phyloP scores from a whole-genome alignment of 306 rosid genomes.

The Glycine soja region DNA sequence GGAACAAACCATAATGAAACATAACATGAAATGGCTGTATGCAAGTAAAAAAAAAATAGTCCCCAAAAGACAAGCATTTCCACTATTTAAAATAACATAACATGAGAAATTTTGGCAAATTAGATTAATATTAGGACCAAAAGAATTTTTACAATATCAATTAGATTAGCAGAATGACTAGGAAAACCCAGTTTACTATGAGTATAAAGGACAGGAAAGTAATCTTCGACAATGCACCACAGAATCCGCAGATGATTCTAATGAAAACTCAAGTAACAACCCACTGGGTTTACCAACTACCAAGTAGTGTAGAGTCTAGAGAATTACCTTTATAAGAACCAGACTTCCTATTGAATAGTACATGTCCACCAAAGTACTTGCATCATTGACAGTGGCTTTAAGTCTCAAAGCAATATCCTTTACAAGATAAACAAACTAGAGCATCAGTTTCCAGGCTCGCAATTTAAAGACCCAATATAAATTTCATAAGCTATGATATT shows the following conservation, averaged over 20 bases:
- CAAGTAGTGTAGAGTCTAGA: slow-evolving; percentile 8
- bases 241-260: neutral
- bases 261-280: neutral
- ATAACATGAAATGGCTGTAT: slow-evolving; percentile 21
- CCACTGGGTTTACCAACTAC: neutral
- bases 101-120: slow-evolving; percentile 25
- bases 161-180: neutral
- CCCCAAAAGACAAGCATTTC: neutral
- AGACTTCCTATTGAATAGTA: slow-evolving; percentile 80
- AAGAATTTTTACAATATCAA: neutral
- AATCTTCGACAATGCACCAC: slow-evolving; percentile 5
- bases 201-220: neutral
- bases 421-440: slow-evolving; percentile 39
- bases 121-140: neutral
- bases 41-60: neutral
- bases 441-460: slow-evolving; percentile 41
- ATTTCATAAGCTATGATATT: slow-evolving; percentile 34
- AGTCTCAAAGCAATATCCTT: slow-evolving; percentile 73
- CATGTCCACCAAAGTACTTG: slow-evolving; percentile 73
- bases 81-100: slow-evolving; percentile 24
- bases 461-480: slow-evolving; percentile 30
- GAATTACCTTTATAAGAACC: slow-evolving; percentile 78
- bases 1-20: slow-evolving; percentile 30
- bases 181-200: neutral
- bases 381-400: slow-evolving; percentile 65